Conservation (phyloP, 202 grass and related monocot genomes). For the Eragrostis tef region DNA sequence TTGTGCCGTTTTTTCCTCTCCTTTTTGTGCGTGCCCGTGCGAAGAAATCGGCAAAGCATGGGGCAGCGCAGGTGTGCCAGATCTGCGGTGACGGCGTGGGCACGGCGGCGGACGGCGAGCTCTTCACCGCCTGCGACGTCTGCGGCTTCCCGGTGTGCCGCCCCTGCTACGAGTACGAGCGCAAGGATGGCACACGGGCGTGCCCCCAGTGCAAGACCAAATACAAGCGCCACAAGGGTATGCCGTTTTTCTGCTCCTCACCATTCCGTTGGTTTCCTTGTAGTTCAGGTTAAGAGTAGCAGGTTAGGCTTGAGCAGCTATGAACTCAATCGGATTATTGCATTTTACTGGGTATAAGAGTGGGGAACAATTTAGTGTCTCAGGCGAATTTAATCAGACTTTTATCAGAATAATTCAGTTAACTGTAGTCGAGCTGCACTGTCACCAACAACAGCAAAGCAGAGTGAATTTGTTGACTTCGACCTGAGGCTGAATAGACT, state of each 20-base stretch:
- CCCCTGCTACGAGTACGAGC: conserved; percentile 85
- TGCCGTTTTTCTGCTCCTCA: background rate
- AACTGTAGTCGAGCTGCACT: background rate
- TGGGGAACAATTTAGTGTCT: background rate
- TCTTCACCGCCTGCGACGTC: conserved; percentile 63
- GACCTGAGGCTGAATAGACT: background rate
- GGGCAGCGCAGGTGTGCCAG: conserved; percentile 58
- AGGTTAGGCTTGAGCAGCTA: background rate
- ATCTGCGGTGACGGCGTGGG: conserved; percentile 81
- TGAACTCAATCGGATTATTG: background rate
- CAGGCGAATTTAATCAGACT: background rate
- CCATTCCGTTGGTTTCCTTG: background rate
- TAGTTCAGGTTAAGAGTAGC: background rate
- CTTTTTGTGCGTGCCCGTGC: background rate
- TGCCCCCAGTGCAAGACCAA: conserved; percentile 84
- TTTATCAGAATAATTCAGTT: background rate
- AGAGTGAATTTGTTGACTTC: background rate
- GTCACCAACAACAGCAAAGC: background rate
- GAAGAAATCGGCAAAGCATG: conserved; percentile 62
- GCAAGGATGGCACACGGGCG: conserved; percentile 80
- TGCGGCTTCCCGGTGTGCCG: conserved; percentile 80
- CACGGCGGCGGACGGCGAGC: conserved; percentile 59
- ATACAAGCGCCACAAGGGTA: conserved; percentile 87
- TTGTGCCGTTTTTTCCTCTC: background rate
- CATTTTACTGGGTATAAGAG: background rate